A percentile compares a stretch with the other conserved stretches of the same genome.
phyloP scores from a whole-genome alignment of 1,284 basidiomycete species.

The Naganishia sp. region DNA sequence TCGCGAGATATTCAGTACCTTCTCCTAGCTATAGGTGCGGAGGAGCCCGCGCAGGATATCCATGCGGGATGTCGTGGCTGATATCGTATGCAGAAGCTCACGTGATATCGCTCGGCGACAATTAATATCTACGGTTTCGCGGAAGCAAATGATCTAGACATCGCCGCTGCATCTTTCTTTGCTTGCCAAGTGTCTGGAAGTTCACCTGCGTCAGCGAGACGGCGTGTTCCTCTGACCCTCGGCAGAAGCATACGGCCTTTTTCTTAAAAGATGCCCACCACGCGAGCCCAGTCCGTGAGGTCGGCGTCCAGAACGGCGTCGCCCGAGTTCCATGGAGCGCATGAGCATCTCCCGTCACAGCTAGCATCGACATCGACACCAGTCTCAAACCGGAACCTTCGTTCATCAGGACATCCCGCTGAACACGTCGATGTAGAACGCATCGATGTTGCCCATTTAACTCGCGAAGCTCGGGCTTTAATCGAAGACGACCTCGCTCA shows the following conservation, averaged over 20 bases:
- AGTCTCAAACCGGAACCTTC: slow-evolving; percentile 14
- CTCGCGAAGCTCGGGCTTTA: slow-evolving; percentile 9
- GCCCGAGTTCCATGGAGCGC: not conserved
- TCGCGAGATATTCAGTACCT: no score
- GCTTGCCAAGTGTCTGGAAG: not conserved
- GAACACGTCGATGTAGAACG: slow-evolving; percentile 24
- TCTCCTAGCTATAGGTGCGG: no score
- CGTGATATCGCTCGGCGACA: no score
- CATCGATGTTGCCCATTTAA: slow-evolving; percentile 13
- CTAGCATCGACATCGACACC: slow-evolving; percentile 5
- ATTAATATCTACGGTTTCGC: not conserved
- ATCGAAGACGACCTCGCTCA: slow-evolving; percentile 23
- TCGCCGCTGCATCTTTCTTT: slow-evolving; percentile 13
- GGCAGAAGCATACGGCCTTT: no score
- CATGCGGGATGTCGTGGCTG: no score
- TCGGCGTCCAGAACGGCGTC: slow-evolving; percentile 25
- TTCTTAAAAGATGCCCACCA: not conserved
- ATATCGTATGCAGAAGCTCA: no score
- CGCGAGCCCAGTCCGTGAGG: slow-evolving; percentile 23
- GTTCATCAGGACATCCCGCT: slow-evolving; percentile 19
- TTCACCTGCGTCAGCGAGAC: not conserved
- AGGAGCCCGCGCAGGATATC: no score
- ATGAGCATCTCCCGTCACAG: slow-evolving; percentile 5
- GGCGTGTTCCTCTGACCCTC: no score
- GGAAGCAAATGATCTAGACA: slow-evolving; percentile 16